A percentile compares a stretch with the other conserved stretches of the same genome.
Conservation (phyloP, 179 eudicot genomes). For the Carnegiea gigantea region DNA sequence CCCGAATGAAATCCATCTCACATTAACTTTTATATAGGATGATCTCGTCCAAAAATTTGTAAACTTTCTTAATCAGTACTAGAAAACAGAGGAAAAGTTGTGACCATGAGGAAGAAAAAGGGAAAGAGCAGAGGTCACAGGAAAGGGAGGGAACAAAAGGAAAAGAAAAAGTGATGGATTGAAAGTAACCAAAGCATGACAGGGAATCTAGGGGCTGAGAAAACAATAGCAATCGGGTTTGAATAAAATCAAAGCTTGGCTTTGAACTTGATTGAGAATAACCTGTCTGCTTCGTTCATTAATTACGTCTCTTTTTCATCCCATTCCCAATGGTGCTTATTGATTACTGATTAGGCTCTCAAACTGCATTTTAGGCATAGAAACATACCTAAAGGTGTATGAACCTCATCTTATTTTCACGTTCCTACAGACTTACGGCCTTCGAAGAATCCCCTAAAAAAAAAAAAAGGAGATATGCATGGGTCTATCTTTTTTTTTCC, state of each 20-base stretch:
- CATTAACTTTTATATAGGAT: too few relatives aligned
- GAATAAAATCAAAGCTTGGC: not conserved
- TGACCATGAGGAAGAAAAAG: not conserved
- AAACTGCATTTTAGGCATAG: too few relatives aligned
- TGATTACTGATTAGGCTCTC: not conserved
- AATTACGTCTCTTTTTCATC: not conserved
- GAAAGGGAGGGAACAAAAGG: slow-evolving; percentile 4
- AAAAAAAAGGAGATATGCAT: too few relatives aligned
- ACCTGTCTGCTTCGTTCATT: not conserved
- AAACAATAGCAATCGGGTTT: not conserved
- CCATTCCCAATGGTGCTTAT: not conserved
- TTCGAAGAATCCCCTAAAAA: too few relatives aligned
- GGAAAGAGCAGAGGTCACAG: not conserved
- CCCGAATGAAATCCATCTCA: too few relatives aligned
- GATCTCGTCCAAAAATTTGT: too few relatives aligned
- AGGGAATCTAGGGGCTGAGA: not conserved
- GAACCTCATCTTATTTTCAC: too few relatives aligned
- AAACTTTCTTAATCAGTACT: not conserved
- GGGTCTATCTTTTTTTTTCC: too few relatives aligned
- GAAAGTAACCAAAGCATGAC: not conserved
- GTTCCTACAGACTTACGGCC: too few relatives aligned
- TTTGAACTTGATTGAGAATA: not conserved
- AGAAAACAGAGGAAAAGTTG: not conserved
- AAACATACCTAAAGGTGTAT: too few relatives aligned
- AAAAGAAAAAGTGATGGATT: not conserved